Evolutionary conservation across 495 filamentous ascomycete species (phyloP).

Genomic region (Clohesyomyces aquaticus): DNA sequence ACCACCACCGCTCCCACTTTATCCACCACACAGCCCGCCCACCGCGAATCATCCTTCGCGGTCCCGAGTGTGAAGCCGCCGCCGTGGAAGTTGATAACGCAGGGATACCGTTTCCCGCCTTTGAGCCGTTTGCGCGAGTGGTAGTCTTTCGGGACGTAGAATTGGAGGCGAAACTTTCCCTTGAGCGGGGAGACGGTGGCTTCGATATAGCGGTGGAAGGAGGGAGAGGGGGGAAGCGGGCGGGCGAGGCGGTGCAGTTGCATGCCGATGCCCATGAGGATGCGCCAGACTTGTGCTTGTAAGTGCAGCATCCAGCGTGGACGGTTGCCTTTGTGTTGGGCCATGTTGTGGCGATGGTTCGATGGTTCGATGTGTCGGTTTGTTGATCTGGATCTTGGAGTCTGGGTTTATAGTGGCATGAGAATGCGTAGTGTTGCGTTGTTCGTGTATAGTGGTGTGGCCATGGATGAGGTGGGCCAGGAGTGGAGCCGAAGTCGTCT

Average conservation of each 20-base stretch:
- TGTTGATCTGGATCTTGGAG: too few species aligned
- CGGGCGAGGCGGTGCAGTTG: slow-evolving; percentile 69
- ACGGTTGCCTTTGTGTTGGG: slow-evolving; percentile 21
- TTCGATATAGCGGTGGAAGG: slow-evolving; percentile 66
- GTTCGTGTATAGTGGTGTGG: not conserved
- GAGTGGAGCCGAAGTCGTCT: not conserved
- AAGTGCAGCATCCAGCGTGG: slow-evolving; percentile 70
- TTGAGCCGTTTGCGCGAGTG: slow-evolving; percentile 46
- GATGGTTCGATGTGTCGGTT: too few species aligned
- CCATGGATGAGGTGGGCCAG: not conserved
- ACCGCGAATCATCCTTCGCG: slow-evolving; percentile 50
- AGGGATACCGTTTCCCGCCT: slow-evolving; percentile 45
- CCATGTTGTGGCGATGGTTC: too few species aligned
- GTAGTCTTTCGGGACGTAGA: slow-evolving; percentile 77
- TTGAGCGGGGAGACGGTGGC: slow-evolving; percentile 59
- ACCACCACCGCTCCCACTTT: slow-evolving; percentile 49
- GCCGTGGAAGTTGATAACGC: slow-evolving; percentile 53
- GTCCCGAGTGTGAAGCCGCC: slow-evolving; percentile 51
- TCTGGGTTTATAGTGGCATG: too few species aligned
- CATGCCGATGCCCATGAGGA: slow-evolving; percentile 80
- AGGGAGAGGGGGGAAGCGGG: slow-evolving; percentile 67
- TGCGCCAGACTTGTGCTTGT: slow-evolving; percentile 76
- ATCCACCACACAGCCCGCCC: slow-evolving; percentile 46
- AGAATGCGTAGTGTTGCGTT: slow-evolving; percentile 4
- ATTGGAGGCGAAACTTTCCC: slow-evolving; percentile 68